Conservation (phyloP, 2,329 filamentous ascomycete genomes). For the Periconia sp. region DNA sequence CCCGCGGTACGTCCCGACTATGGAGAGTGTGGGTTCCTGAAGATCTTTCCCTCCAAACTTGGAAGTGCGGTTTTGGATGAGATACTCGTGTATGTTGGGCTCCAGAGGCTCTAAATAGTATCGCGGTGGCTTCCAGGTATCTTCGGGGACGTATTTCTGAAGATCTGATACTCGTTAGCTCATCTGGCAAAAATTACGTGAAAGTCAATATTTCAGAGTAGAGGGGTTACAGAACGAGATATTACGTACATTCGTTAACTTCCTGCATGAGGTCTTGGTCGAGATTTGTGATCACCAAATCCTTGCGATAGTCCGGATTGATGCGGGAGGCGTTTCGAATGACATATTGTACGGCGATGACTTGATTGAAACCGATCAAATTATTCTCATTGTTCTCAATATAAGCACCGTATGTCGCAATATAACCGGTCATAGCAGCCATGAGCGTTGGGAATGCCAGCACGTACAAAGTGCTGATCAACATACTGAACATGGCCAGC, state of each 20-base stretch:
- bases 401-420: constrained; percentile 32
- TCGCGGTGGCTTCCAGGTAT: not conserved
- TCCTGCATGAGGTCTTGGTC: constrained; percentile 15
- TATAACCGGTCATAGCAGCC: constrained; percentile 45
- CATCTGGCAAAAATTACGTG: not conserved
- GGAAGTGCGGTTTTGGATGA: not conserved
- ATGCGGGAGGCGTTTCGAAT: constrained; percentile 18
- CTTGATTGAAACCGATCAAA: constrained; percentile 26
- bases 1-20: constrained; percentile 7
- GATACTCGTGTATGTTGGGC: not conserved
- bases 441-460: constrained; percentile 41
- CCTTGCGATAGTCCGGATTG: not conserved
- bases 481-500: constrained; percentile 31
- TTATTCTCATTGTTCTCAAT: constrained; percentile 25
- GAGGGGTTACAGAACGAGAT: not conserved
- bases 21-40: constrained; percentile 16
- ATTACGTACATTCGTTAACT: constrained; percentile 15
- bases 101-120: not conserved
- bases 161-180: not conserved
- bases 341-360: constrained; percentile 14
- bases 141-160: not conserved
- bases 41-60: constrained; percentile 2
- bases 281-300: constrained; percentile 12
- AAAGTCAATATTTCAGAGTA: not conserved
- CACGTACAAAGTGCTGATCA: constrained; percentile 37